Evolutionary conservation across 1,139 yeast genomes (phyloP).

Genomic region (Yamadazyma spencermartinsiae): DNA sequence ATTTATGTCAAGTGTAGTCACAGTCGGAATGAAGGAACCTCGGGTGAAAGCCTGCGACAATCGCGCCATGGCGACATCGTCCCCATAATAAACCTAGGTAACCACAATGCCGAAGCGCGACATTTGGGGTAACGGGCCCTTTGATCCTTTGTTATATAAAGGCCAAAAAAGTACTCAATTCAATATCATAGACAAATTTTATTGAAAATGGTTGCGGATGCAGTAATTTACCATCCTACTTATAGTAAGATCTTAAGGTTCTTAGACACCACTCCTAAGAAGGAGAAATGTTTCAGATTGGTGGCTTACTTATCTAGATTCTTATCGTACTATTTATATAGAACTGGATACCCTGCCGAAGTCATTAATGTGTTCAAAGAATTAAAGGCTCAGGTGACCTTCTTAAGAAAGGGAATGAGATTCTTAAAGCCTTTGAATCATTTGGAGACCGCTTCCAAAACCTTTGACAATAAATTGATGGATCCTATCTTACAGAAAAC

Average conservation of each 20-base stretch:
- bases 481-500: constrained; percentile 63
- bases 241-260: constrained; percentile 61
- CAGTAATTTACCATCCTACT: constrained; percentile 74
- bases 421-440: constrained; percentile 82
- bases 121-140: no score
- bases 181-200: not conserved
- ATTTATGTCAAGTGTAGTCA: no score
- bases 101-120: not conserved
- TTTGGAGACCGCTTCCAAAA: constrained; percentile 65
- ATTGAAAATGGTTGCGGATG: constrained; percentile 60
- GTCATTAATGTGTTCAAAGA: constrained; percentile 51
- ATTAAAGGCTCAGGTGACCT: constrained; percentile 59
- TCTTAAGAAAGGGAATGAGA: constrained; percentile 82
- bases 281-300: constrained; percentile 76
- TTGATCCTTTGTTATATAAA: constrained; percentile 2
- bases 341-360: constrained; percentile 57
- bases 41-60: constrained; percentile 1
- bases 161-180: not conserved
- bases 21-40: no score
- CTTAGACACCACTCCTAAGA: constrained; percentile 61
- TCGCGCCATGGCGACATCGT: constrained; percentile 1
- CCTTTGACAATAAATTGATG: constrained; percentile 69
- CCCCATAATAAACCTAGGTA: not conserved
- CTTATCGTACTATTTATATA: constrained; percentile 60
- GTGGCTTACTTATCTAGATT: constrained; percentile 82